phyloP scores from a whole-genome alignment of 2,329 filamentous ascomycete species.

The Penicillium frequentans region DNA sequence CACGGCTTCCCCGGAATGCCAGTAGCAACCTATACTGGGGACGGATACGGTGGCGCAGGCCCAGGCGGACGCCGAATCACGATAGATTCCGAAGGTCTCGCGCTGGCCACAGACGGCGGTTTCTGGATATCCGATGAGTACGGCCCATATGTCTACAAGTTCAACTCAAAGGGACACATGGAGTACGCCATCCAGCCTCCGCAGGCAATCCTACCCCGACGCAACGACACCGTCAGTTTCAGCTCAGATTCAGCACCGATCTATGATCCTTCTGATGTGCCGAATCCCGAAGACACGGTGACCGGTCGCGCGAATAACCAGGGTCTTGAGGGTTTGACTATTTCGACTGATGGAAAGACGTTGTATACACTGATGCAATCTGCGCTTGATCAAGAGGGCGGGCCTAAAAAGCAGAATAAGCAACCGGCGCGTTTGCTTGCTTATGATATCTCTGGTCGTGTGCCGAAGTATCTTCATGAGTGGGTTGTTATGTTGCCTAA shows the following conservation, averaged over 20 bases:
- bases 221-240: constrained; percentile 64
- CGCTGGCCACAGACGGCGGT: constrained; percentile 57
- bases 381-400: constrained; percentile 63
- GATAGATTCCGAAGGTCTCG: constrained; percentile 67
- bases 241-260: constrained; percentile 63
- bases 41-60: constrained; percentile 66
- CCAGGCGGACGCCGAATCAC: constrained; percentile 60
- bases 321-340: constrained; percentile 69
- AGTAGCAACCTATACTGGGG: constrained; percentile 62
- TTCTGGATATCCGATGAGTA: constrained; percentile 74
- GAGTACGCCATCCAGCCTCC: constrained; percentile 64
- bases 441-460: constrained; percentile 57
- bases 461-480: constrained; percentile 56
- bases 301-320: constrained; percentile 71
- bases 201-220: constrained; percentile 62
- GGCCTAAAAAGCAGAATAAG: constrained; percentile 54
- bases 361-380: constrained; percentile 68
- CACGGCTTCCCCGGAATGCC: constrained; percentile 63
- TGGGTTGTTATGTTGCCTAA: constrained; percentile 67
- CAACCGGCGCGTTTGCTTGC: constrained; percentile 62
- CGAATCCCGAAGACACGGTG: constrained; percentile 57
- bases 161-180: constrained; percentile 60
- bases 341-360: constrained; percentile 62
- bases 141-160: constrained; percentile 69
- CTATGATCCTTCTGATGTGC: constrained; percentile 53